Conservation (phyloP, 768 basidiomycete genomes). For the Pulveroboletus sp. region DNA sequence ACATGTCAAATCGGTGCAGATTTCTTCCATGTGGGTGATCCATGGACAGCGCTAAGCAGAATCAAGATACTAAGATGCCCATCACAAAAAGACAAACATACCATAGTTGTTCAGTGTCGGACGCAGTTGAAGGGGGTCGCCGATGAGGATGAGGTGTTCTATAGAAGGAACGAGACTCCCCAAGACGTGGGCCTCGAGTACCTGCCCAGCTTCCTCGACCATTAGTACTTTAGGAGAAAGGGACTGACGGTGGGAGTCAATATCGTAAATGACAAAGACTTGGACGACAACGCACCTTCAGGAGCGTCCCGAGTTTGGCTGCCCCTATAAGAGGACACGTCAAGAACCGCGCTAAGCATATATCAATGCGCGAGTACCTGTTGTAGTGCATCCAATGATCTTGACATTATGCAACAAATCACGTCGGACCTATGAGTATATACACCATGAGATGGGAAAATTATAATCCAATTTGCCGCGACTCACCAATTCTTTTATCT, state of each 20-base stretch:
- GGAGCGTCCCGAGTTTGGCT: constrained; percentile 56
- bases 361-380: constrained; percentile 41
- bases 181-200: constrained; percentile 73
- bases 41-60: constrained; percentile 45
- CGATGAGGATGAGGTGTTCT: constrained; percentile 75
- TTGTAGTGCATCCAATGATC: constrained; percentile 76
- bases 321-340: constrained; percentile 49
- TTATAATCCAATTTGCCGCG: no score
- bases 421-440: constrained; percentile 55
- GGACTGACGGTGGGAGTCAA: constrained; percentile 44
- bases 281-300: constrained; percentile 40
- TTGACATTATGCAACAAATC: constrained; percentile 50
- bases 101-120: constrained; percentile 63
- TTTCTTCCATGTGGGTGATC: constrained; percentile 54
- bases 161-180: constrained; percentile 60
- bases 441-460: not conserved
- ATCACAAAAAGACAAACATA: constrained; percentile 30
- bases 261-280: not conserved
- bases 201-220: constrained; percentile 81
- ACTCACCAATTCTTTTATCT: constrained; percentile 52
- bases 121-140: constrained; percentile 73
- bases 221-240: constrained; percentile 58
- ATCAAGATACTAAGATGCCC: no score
- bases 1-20: constrained; percentile 65
- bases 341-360: no score